A percentile compares a stretch with the other conserved stretches of the same genome.
Evolutionary conservation across 257 asterid genomes (phyloP).

Genomic region (Solanum raphanifolium): DNA sequence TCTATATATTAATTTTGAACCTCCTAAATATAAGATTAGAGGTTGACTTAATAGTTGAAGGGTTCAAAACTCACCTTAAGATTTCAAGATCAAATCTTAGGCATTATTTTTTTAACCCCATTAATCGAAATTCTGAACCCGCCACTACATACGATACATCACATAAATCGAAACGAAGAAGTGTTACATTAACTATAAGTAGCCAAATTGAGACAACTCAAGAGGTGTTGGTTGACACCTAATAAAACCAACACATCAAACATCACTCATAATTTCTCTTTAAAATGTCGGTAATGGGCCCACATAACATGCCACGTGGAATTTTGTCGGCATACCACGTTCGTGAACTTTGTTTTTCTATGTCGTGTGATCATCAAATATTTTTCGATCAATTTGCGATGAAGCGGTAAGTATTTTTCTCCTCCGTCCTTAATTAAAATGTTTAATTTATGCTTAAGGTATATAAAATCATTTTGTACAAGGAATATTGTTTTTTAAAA

Average conservation of each 20-base stretch:
- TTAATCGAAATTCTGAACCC: fast-evolving
- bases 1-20: too few relatives aligned
- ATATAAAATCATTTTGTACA: neutral
- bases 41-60: too few relatives aligned
- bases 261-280: neutral
- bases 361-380: neutral
- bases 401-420: fast-evolving
- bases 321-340: neutral
- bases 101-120: too few relatives aligned
- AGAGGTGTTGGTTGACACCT: neutral
- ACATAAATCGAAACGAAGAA: fast-evolving
- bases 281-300: neutral
- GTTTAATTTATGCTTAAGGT: neutral
- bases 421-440: fast-evolving
- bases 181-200: neutral
- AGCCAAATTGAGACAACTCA: neutral
- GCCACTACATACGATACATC: too few relatives aligned
- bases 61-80: too few relatives aligned
- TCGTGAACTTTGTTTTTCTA: neutral
- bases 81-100: too few relatives aligned
- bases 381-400: fast-evolving
- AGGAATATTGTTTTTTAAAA: too few relatives aligned
- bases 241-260: neutral
- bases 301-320: neutral
- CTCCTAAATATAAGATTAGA: too few relatives aligned